A percentile compares a stretch with the other conserved stretches of the same genome.
Conservation (phyloP, 345 rosid genomes). For the Chamaenerion angustifolium region DNA sequence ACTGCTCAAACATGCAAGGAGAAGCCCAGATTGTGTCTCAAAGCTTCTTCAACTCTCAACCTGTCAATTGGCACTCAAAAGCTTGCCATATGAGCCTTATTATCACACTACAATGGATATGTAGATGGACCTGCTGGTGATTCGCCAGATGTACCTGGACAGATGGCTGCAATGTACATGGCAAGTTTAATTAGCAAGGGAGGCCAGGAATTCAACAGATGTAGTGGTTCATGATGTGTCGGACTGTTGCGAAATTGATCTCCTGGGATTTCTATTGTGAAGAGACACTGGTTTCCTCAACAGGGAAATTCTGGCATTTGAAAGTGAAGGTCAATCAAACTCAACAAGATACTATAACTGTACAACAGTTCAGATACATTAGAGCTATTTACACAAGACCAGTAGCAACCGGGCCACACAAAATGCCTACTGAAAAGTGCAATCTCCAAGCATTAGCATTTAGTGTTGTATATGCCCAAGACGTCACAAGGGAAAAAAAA, state of each 20-base stretch:
- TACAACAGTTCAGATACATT: slow-evolving; percentile 8
- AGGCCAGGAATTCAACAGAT: slow-evolving; percentile 41
- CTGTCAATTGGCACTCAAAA: slow-evolving; percentile 44
- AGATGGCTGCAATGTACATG: slow-evolving; percentile 67
- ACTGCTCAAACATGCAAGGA: slow-evolving; percentile 62
- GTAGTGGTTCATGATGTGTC: slow-evolving; percentile 65
- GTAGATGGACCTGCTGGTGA: slow-evolving; percentile 79
- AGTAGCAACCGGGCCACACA: background rate
- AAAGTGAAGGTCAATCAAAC: slow-evolving; percentile 33
- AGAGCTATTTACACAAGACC: slow-evolving; percentile 4
- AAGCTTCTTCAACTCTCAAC: slow-evolving; percentile 21
- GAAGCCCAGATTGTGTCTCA: slow-evolving; percentile 39
- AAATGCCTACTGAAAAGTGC: background rate
- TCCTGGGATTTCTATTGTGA: slow-evolving; percentile 83
- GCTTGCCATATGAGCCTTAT: slow-evolving; percentile 44
- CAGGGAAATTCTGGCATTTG: slow-evolving; percentile 62
- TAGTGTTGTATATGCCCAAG: too few relatives aligned
- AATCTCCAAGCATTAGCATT: background rate
- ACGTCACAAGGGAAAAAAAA: background rate
- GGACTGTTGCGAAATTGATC: slow-evolving; percentile 76
- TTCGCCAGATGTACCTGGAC: slow-evolving; percentile 56
- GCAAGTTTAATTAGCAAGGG: slow-evolving; percentile 60
- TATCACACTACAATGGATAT: slow-evolving; percentile 55
- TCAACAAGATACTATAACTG: slow-evolving; percentile 38
- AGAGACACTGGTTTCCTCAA: slow-evolving; percentile 62